Percentiles rank a stretch among this genome's conserved stretches.
Evolutionary conservation across 176 grass and related monocot genomes (phyloP).

Genomic region (Areca catechu): DNA sequence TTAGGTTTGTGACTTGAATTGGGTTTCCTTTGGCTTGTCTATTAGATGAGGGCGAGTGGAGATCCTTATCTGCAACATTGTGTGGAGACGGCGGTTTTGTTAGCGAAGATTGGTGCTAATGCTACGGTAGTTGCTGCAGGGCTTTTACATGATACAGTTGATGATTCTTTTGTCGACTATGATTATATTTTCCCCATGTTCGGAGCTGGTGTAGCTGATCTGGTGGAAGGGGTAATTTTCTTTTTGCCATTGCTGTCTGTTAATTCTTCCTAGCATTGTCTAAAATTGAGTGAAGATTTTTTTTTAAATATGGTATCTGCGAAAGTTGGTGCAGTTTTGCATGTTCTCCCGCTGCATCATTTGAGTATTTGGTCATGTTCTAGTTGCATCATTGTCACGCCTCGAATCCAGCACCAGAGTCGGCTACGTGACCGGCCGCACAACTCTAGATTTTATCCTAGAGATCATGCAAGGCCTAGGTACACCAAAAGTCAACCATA

Average conservation of each 20-base stretch:
- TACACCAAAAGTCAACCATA: too few relatives aligned
- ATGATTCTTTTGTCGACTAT: conserved; percentile 85
- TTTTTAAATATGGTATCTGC: too few relatives aligned
- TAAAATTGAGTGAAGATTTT: too few relatives aligned
- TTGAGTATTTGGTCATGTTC: too few relatives aligned
- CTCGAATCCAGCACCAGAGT: too few relatives aligned
- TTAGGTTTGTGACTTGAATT: background rate
- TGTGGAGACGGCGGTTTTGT: conserved; percentile 71
- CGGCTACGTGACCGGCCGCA: too few relatives aligned
- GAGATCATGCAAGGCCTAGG: too few relatives aligned
- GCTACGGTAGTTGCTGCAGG: conserved; percentile 56
- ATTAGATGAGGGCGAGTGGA: conserved; percentile 67
- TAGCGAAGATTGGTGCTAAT: conserved; percentile 70
- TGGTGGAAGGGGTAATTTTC: conserved; percentile 86
- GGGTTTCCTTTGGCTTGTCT: background rate
- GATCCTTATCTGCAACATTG: conserved; percentile 90
- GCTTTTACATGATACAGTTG: conserved; percentile 79
- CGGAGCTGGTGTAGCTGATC: conserved; percentile 65
- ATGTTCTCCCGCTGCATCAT: too few relatives aligned
- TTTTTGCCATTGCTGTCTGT: background rate
- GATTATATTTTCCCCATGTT: conserved; percentile 71
- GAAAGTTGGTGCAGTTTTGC: too few relatives aligned
- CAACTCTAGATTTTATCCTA: too few relatives aligned
- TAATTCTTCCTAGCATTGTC: background rate
- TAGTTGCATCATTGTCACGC: too few relatives aligned